These are phyloP conservation scores for Blastobotrys americana DNA, from an alignment of 805 yeast genomes.

Conservation along the genomic window DNA sequence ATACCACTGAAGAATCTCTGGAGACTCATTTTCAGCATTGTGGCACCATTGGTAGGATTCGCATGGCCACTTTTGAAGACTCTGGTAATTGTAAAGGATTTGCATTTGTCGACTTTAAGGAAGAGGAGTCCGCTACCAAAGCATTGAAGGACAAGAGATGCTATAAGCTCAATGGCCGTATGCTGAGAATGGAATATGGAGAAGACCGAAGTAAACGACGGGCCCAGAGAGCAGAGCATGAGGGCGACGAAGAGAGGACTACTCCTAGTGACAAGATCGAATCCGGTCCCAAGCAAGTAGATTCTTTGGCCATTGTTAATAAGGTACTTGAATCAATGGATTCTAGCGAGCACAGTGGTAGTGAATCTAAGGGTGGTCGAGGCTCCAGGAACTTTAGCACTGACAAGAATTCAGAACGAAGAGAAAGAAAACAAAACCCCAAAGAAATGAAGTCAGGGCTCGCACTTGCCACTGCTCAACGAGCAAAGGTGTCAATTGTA, in stretches of 20 bases:
- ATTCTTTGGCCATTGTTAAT: background rate
- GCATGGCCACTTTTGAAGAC: slow-evolving; percentile 99
- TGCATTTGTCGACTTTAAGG: slow-evolving; percentile 81
- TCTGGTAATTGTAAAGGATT: slow-evolving; percentile 95
- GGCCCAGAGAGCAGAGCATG: slow-evolving; percentile 10
- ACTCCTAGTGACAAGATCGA: slow-evolving; percentile 1
- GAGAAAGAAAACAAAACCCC: background rate
- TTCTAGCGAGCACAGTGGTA: no score
- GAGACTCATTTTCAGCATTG: slow-evolving; percentile 83
- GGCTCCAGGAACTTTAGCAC: no score
- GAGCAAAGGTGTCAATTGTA: slow-evolving; percentile 85
- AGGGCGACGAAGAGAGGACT: slow-evolving; percentile 5
- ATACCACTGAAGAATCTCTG: slow-evolving; percentile 73
- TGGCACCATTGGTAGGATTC: slow-evolving; percentile 73
- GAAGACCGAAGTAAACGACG: slow-evolving; percentile 81
- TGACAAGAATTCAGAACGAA: background rate
- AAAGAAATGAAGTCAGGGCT: slow-evolving; percentile 47
- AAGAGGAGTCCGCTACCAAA: slow-evolving; percentile 70
- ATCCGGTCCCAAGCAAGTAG: background rate
- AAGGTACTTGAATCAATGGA: background rate
- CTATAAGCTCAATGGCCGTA: slow-evolving; percentile 61
- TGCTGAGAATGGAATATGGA: slow-evolving; percentile 82
- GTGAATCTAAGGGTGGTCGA: no score
- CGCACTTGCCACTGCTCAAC: slow-evolving; percentile 80
- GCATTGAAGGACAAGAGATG: slow-evolving; percentile 71